These are phyloP conservation scores for Phyllostachys edulis DNA, from an alignment of 176 grass and related monocot genomes.

Conservation along the genomic window DNA sequence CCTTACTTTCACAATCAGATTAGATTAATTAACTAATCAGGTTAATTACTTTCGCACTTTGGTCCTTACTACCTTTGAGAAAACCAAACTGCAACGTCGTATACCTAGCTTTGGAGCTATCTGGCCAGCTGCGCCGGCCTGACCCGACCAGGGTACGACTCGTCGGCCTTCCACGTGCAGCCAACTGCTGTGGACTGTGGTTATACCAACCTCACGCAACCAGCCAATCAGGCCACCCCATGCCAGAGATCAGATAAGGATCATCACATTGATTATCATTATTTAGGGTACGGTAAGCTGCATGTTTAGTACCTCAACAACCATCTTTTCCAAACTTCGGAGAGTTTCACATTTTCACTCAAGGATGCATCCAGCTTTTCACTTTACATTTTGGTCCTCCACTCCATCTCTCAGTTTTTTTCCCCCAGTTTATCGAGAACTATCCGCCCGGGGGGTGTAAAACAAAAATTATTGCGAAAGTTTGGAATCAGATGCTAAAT, in stretches of 20 bases:
- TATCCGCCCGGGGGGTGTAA: not conserved
- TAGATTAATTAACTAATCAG: not conserved
- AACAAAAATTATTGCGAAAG: not conserved
- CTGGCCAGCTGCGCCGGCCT: conserved; percentile 16
- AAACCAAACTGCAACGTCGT: not conserved
- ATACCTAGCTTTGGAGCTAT: conserved; percentile 36
- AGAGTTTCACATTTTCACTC: not conserved
- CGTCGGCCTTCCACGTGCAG: conserved; percentile 41
- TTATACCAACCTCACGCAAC: conserved; percentile 11
- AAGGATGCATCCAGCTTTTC: not conserved
- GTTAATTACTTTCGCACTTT: not conserved
- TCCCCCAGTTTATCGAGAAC: not conserved
- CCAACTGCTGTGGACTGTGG: conserved; percentile 14
- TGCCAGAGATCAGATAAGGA: conserved; percentile 50
- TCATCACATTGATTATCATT: not conserved
- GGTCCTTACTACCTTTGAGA: not conserved
- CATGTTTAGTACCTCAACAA: not conserved
- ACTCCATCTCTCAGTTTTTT: not conserved
- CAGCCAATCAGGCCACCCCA: not conserved
- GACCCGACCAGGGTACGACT: conserved; percentile 15
- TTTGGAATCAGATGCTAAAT: conserved; percentile 38
- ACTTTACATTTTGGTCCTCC: not conserved
- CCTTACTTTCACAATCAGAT: conserved; percentile 23
- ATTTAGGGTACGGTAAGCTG: conserved; percentile 34
- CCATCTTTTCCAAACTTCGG: not conserved